Evolutionary conservation across 179 eudicot genomes (phyloP), one percentile per base, ranked within the genome.

Genomic region (Silene noctiflora): DNA sequence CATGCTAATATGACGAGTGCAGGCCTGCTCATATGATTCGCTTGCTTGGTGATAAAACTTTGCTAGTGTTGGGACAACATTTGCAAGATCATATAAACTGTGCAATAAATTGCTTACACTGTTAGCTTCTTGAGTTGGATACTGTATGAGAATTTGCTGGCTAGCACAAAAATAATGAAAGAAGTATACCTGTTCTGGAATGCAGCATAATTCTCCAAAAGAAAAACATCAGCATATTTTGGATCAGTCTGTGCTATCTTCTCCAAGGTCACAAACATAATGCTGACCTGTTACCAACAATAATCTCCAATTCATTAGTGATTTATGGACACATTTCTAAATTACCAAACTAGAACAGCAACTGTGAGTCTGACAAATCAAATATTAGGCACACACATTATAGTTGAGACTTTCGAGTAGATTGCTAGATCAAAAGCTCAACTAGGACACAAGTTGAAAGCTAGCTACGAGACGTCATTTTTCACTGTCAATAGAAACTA

Each of bases 21-120:
- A 95, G 81, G 99, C 93, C 85, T 86, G 91, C 78, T 95, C 99
- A 80, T 95, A 95, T 20, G 92, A 86, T 87, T 95, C 99, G 78
- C 97, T 95, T 75, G 99, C 99, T 85, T 95, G 96, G 81, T 91
- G 95, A 84, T 95, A 95, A 81, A 95, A 95, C 83, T 89, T 95
- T 66, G 97, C 97, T 62, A 95, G 78, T 21, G 93, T 93, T 8
- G 93, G 91, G 76, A 95, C 97, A 72, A 88, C 90, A 86, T 95
- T 95, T 76, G 99, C 99, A 63, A 95, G 91, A 77, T 95, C 99
- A 87, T 93, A 95, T 72, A 95, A 85, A 76, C 99, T 95, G 93
- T 84, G 87, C 17, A 27, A 63, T 78, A 4, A 16, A 59, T 42
- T 78, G 76, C 55, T 80, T 67, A 58, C 53, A 55, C 29, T 78